Evolutionary conservation across 306 rosid species (phyloP), one percentile per base, ranked within the genome.

Genomic region (Lathyrus oleraceus): DNA sequence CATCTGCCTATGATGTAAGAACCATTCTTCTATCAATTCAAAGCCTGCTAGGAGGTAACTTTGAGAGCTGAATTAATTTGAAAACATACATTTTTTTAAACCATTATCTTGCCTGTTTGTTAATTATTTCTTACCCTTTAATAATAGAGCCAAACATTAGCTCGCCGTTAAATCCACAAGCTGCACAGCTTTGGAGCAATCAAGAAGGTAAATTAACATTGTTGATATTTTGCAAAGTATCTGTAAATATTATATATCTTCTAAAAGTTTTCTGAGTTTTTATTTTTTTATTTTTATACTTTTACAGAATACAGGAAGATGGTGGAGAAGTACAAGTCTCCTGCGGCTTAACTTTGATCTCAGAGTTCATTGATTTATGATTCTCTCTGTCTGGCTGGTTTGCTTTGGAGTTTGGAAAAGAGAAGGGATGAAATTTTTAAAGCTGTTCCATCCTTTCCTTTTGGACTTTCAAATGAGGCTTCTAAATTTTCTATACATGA

Each of bases 141-240:
- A 20, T 54, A 53, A 47, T 82, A 91, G 98, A 92, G 74, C 98
- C 96, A 52, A 92, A 88, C 77, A 90, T 77, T 52, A 90, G 91
- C 72, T 91, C 96, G n/a, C 99, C 99, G 8, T 83, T 95, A 45
- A 95, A 95, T 78, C 79, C 85, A 42, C 97, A 89, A 81, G 99
- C 99, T 49, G 99, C 99, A 11, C 93, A 89, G 72, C 83, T 95
- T 44, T 95, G 97, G 99, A 79, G 80, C 77, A 89, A 91, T 76
- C 99, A 95, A 86, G 87, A 91, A 87, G 99, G 97, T 91, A 77
- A 73, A 62, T 2, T n/a, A 62, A 43, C 13, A 36, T 27, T 11
- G 8, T 21, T 69, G 30, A 27, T 60, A 19, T 23, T 67, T 42
- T 38, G 16, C 16, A 21, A 5, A 43, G 0, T 3, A 38, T 42